Evolutionary conservation across 495 filamentous ascomycete species (phyloP).

Genomic region (Platismatia glauca): DNA sequence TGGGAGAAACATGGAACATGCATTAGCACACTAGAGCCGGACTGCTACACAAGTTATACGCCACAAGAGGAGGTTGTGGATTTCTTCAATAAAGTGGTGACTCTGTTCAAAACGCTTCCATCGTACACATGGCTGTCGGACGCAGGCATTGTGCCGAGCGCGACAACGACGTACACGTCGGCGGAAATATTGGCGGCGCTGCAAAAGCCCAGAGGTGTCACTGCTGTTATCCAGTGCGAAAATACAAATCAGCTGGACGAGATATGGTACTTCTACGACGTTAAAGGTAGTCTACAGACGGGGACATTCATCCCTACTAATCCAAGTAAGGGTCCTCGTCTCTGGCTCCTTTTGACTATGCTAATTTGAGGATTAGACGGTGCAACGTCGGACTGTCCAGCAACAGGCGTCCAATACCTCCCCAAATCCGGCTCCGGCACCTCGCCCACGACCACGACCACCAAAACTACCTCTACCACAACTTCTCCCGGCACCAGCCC

Average conservation of each 20-base stretch:
- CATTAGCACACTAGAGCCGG: slow-evolving; percentile 53
- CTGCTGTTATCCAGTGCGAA: slow-evolving; percentile 61
- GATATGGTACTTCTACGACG: slow-evolving; percentile 79
- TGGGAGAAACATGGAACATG: slow-evolving; percentile 76
- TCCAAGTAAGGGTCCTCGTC: slow-evolving; percentile 36
- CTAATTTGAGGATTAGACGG: slow-evolving; percentile 38
- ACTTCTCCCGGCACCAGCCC: slow-evolving; percentile 29
- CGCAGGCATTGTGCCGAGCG: slow-evolving; percentile 42
- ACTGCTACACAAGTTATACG: slow-evolving; percentile 62
- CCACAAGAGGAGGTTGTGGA: slow-evolving; percentile 53
- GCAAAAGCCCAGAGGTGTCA: slow-evolving; percentile 51
- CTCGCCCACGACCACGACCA: slow-evolving; percentile 27
- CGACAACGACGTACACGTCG: slow-evolving; percentile 46
- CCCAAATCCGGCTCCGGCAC: slow-evolving; percentile 44
- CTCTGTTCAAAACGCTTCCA: slow-evolving; percentile 39
- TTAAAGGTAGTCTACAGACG: slow-evolving; percentile 65
- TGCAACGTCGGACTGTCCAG: slow-evolving; percentile 52
- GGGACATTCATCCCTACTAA: slow-evolving; percentile 61
- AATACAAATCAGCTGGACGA: slow-evolving; percentile 54
- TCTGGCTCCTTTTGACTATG: background rate
- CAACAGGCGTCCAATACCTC: slow-evolving; percentile 53
- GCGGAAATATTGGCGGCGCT: slow-evolving; percentile 56
- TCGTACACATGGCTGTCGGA: slow-evolving; percentile 39
- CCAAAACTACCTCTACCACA: slow-evolving; percentile 28
- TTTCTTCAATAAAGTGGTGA: slow-evolving; percentile 50